Percentiles rank a stretch among this genome's conserved stretches.
Conservation (phyloP, 257 asterid species). For the Nicotiana tabacum region DNA sequence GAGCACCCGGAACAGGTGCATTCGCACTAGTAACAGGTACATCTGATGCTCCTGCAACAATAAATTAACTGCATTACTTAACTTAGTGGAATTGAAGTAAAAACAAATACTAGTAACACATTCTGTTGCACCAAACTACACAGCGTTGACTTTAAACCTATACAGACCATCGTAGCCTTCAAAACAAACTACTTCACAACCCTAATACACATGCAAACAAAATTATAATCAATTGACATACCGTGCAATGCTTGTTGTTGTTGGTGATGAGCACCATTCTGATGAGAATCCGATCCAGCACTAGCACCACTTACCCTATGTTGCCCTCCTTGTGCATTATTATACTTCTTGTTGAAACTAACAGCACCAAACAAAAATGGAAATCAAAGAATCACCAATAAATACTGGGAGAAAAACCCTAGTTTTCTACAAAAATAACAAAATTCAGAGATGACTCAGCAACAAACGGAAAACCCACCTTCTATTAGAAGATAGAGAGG, state of each 20-base stretch:
- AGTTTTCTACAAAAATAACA: not conserved
- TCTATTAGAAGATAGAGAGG: conserved; percentile 21
- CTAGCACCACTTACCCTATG: conserved; percentile 25
- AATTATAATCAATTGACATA: conserved; percentile 11
- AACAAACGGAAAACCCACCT: conserved; percentile 19
- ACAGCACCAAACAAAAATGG: not conserved
- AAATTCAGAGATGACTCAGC: not conserved
- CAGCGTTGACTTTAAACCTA: not conserved
- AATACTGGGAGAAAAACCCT: conserved; percentile 15
- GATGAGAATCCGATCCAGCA: conserved; percentile 39
- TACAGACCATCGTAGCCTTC: not conserved
- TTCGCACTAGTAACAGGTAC: conserved; percentile 24
- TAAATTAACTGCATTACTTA: not conserved
- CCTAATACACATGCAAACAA: not conserved
- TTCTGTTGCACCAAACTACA: not conserved
- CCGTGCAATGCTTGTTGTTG: conserved; percentile 33
- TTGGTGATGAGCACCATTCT: conserved; percentile 58
- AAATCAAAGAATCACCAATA: not conserved
- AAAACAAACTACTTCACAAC: not conserved
- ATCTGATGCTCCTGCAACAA: conserved; percentile 34
- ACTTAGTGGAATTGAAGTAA: not conserved
- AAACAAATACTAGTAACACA: not conserved
- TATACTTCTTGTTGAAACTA: conserved; percentile 48
- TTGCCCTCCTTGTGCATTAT: conserved; percentile 56
- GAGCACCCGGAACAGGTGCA: conserved; percentile 23